Conservation (phyloP, 2,329 filamentous ascomycete species). For the Epichloe hybrida region DNA sequence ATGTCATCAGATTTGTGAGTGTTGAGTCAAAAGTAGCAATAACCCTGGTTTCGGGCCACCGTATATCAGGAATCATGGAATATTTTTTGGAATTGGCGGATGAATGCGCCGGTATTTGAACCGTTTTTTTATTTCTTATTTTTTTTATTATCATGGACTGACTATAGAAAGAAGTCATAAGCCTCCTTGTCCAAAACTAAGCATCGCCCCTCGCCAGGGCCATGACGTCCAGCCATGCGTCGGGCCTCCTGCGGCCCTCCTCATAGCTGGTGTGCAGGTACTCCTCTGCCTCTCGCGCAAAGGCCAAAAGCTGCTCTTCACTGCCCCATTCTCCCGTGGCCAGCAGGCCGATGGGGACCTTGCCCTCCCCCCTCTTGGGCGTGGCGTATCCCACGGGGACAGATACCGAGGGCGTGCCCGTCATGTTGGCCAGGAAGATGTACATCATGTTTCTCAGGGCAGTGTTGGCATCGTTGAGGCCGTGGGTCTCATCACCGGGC, state of each 20-base stretch:
- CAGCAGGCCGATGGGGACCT: slow-evolving; percentile 47
- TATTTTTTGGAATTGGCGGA: no score
- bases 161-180: no score
- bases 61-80: no score
- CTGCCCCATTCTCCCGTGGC: slow-evolving; percentile 54
- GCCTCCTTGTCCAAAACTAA: neutral
- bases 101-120: no score
- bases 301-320: slow-evolving; percentile 49
- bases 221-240: slow-evolving; percentile 46
- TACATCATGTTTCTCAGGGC: slow-evolving; percentile 74
- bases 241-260: slow-evolving; percentile 36
- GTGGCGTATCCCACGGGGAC: slow-evolving; percentile 62
- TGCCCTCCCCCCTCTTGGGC: slow-evolving; percentile 39
- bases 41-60: no score
- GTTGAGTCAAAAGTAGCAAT: no score
- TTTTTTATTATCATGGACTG: no score
- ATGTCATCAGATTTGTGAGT: no score
- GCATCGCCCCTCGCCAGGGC: slow-evolving; percentile 12
- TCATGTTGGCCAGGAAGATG: slow-evolving; percentile 73
- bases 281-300: slow-evolving; percentile 42
- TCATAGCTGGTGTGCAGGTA: slow-evolving; percentile 36
- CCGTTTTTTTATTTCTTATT: no score
- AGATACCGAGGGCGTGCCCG: slow-evolving; percentile 61
- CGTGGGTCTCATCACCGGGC: slow-evolving; percentile 49
- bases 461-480: slow-evolving; percentile 59